phyloP scores from a whole-genome alignment of 495 filamentous ascomycete genomes.

The Penicillium herquei region DNA sequence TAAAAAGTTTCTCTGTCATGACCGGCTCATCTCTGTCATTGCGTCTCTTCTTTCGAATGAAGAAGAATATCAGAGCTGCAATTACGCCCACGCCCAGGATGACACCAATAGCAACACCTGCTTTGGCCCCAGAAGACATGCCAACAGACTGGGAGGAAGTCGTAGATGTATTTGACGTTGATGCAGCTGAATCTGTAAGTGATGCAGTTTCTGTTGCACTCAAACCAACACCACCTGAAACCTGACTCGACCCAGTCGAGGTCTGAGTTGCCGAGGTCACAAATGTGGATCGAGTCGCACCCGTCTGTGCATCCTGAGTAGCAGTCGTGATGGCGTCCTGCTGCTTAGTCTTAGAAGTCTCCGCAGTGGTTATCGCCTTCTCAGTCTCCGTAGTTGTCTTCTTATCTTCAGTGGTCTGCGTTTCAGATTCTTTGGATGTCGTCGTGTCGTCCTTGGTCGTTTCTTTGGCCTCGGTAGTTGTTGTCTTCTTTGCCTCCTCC shows the following conservation, averaged over 20 bases:
- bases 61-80: conserved; percentile 60
- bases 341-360: conserved; percentile 8
- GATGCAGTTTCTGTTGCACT: conserved; percentile 16
- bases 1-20: conserved; percentile 52
- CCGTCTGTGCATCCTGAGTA: conserved; percentile 5
- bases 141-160: conserved; percentile 8
- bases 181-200: conserved; percentile 12
- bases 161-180: conserved; percentile 16
- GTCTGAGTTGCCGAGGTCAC: conserved; percentile 20
- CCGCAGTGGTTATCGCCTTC: conserved; percentile 6
- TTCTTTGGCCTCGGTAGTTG: background rate
- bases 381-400: conserved; percentile 6
- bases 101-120: conserved; percentile 80
- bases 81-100: conserved; percentile 62
- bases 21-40: conserved; percentile 51
- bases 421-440: background rate
- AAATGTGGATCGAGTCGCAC: conserved; percentile 9
- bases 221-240: conserved; percentile 11
- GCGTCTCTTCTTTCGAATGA: conserved; percentile 61
- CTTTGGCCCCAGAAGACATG: conserved; percentile 59
- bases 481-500: conserved; percentile 3
- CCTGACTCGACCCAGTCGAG: conserved; percentile 11
- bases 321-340: conserved; percentile 8
- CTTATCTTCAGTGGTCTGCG: background rate
- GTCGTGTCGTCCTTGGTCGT: background rate